Percentiles rank a stretch among this genome's conserved stretches.
These are phyloP conservation scores for Mrakiaceae sp. DNA, from an alignment of 1,284 basidiomycete genomes.

Conservation along the genomic window DNA sequence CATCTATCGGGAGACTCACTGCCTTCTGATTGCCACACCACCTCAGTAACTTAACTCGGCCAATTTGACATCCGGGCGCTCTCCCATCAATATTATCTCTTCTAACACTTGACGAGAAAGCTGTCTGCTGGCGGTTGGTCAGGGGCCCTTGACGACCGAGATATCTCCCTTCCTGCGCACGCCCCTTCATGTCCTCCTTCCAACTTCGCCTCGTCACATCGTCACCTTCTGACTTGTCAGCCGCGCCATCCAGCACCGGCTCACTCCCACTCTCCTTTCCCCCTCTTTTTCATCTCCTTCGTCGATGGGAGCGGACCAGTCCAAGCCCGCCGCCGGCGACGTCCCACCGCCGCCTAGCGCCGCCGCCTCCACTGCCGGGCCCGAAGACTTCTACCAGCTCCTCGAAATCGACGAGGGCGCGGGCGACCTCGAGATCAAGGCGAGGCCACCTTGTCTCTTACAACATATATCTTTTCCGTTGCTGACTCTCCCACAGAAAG, in stretches of 20 bases:
- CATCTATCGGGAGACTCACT: no score
- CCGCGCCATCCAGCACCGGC: background rate
- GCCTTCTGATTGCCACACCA: no score
- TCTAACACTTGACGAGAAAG: no score
- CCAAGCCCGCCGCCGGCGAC: background rate
- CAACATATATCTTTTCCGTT: background rate
- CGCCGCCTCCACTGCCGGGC: background rate
- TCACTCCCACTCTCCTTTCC: background rate
- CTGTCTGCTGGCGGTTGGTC: no score
- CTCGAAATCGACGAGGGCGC: constrained; percentile 47
- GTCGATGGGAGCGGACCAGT: constrained; percentile 17
- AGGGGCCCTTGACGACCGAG: no score
- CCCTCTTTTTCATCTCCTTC: background rate
- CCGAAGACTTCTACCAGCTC: constrained; percentile 16
- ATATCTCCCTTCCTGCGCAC: no score
- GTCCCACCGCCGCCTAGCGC: background rate
- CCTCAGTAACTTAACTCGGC: no score
- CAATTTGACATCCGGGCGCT: no score
- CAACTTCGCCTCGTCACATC: background rate
- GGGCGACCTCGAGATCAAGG: constrained; percentile 78
- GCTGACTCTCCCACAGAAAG: constrained; percentile 42
- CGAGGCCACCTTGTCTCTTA: constrained; percentile 26
- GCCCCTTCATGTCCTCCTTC: background rate
- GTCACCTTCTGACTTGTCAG: background rate
- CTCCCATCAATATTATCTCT: no score